These are phyloP conservation scores for Epichloe hybrida DNA, from an alignment of 2,329 filamentous ascomycete species.

Conservation along the genomic window DNA sequence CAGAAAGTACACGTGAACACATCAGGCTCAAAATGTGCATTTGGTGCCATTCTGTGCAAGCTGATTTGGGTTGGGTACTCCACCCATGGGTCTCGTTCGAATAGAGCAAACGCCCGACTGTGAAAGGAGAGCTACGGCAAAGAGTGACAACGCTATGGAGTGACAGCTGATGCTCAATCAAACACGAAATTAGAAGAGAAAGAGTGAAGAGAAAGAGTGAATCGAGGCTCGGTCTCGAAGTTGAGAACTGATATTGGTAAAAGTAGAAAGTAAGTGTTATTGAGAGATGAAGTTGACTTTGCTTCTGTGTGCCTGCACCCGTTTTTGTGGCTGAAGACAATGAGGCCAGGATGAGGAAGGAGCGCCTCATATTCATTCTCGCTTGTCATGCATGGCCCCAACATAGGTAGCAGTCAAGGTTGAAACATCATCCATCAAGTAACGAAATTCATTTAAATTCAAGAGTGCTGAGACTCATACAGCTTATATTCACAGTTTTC, in stretches of 20 bases:
- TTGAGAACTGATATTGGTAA: too few species aligned
- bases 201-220: not conserved
- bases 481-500: not conserved
- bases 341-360: not conserved
- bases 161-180: not conserved
- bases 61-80: not conserved
- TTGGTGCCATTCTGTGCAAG: not conserved
- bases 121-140: not conserved
- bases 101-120: not conserved
- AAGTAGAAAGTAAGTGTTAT: not conserved
- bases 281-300: not conserved
- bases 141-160: not conserved
- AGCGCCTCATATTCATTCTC: not conserved
- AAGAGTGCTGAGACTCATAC: not conserved
- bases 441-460: not conserved
- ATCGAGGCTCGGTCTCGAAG: too few species aligned
- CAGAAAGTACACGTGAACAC: constrained; percentile 44
- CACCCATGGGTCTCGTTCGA: not conserved
- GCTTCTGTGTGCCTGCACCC: not conserved
- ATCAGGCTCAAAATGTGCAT: not conserved
- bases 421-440: not conserved
- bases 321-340: not conserved
- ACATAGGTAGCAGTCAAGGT: not conserved
- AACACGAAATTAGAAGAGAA: not conserved
- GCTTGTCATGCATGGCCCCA: not conserved